Conservation (phyloP, 345 rosid genomes). For the Arabis alpina region DNA sequence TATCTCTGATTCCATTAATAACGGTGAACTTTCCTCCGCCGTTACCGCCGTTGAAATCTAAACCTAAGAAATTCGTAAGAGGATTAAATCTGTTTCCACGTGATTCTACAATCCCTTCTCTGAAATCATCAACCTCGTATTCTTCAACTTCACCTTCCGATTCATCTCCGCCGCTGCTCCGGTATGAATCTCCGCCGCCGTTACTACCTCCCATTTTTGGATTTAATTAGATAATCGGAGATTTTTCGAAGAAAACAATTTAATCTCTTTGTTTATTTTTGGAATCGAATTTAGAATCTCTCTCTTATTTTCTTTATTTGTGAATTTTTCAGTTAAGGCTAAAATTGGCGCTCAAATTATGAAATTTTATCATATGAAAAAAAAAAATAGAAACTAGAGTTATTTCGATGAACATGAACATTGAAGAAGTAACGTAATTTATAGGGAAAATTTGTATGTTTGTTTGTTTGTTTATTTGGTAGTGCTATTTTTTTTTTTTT, state of each 20-base stretch:
- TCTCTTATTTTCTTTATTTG: conserved; percentile 21
- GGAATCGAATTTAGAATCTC: not conserved
- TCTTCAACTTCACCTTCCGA: conserved; percentile 35
- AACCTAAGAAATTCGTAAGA: conserved; percentile 34
- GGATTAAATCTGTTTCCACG: conserved; percentile 31
- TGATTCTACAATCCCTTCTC: conserved; percentile 26
- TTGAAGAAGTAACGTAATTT: conserved; percentile 19
- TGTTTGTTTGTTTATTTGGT: not conserved
- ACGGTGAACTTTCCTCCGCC: conserved; percentile 45
- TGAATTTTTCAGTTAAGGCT: conserved; percentile 30
- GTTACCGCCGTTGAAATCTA: conserved; percentile 29
- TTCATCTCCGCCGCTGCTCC: conserved; percentile 25
- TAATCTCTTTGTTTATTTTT: not conserved
- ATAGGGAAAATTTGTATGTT: not conserved
- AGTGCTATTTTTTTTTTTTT: not conserved
- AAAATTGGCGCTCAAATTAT: conserved; percentile 33
- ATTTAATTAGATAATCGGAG: not conserved
- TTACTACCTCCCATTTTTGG: conserved; percentile 33
- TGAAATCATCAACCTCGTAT: conserved; percentile 41
- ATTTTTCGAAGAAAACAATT: conserved; percentile 13
- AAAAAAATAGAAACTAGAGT: conserved; percentile 25
- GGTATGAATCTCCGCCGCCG: conserved; percentile 25
- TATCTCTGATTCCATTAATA: conserved; percentile 58
- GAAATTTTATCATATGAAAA: conserved; percentile 1
- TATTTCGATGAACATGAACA: conserved; percentile 28